phyloP scores from a whole-genome alignment of 2,329 filamentous ascomycete genomes.

The Myriosclerotinia curreyana region DNA sequence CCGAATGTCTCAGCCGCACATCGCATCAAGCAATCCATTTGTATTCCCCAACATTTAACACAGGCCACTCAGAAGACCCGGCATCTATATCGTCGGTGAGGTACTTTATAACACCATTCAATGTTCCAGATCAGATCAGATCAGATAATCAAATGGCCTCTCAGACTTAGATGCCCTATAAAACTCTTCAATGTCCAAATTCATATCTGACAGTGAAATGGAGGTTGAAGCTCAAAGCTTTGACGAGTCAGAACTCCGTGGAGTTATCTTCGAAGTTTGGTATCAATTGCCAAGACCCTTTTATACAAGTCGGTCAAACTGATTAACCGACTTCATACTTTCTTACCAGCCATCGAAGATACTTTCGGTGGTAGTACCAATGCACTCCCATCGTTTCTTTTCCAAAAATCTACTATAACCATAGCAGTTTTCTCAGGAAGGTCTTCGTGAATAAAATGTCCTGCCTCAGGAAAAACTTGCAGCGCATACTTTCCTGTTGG shows the following conservation, averaged over 20 bases:
- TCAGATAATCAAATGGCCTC: too few relatives aligned
- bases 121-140: too few relatives aligned
- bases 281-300: background rate
- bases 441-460: constrained; percentile 96
- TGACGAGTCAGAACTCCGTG: background rate
- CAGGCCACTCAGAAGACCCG: too few relatives aligned
- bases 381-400: constrained; percentile 80
- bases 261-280: background rate
- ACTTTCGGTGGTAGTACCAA: constrained; percentile 92
- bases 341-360: constrained; percentile 60
- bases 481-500: constrained; percentile 81
- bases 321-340: constrained; percentile 41
- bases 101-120: too few relatives aligned
- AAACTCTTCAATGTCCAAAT: background rate
- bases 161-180: background rate
- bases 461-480: constrained; percentile 90
- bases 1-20: too few relatives aligned
- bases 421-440: constrained; percentile 85
- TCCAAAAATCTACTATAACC: constrained; percentile 85
- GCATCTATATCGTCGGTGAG: too few relatives aligned
- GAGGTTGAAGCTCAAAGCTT: too few relatives aligned
- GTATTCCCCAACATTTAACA: too few relatives aligned
- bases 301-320: background rate
- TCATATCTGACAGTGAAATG: too few relatives aligned
- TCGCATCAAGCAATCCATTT: too few relatives aligned